Evolutionary conservation across 371 early-diverging fungal species (phyloP).

Genomic region (Dinochytrium kinnereticum): DNA sequence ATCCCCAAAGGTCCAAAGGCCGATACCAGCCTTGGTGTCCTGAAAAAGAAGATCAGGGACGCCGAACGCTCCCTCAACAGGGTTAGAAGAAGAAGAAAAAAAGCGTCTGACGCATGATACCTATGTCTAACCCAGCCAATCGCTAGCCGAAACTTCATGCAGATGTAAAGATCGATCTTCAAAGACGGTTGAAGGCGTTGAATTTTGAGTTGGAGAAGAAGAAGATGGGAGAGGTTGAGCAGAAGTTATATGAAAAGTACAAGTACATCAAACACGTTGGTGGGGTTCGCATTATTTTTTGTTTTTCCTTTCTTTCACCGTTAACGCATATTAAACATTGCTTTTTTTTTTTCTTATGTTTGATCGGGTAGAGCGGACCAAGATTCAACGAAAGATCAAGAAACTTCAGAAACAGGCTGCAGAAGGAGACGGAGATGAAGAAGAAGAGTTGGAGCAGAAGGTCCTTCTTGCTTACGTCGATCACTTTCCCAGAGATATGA

Average conservation of each 20-base stretch:
- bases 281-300: no score
- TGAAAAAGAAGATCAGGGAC: slow-evolving; percentile 45
- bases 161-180: slow-evolving; percentile 38
- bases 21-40: slow-evolving; percentile 8
- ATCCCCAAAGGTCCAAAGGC: slow-evolving; percentile 25
- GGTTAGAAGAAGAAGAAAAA: neutral
- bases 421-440: slow-evolving; percentile 1
- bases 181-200: slow-evolving; percentile 42
- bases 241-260: slow-evolving; percentile 43
- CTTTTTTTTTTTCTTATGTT: neutral
- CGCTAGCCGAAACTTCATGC: slow-evolving; percentile 35
- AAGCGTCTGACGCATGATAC: neutral
- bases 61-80: slow-evolving; percentile 36
- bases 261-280: slow-evolving; percentile 53
- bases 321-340: no score
- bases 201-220: slow-evolving; percentile 28
- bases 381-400: slow-evolving; percentile 29
- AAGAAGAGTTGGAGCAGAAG: slow-evolving; percentile 23
- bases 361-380: slow-evolving; percentile 25
- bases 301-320: no score
- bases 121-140: no score
- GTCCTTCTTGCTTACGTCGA: slow-evolving; percentile 40
- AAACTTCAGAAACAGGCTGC: slow-evolving; percentile 10
- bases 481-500: slow-evolving; percentile 50
- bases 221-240: slow-evolving; percentile 26